Evolutionary conservation across 176 grass and related monocot genomes (phyloP).

Genomic region (Carex kokanica): DNA sequence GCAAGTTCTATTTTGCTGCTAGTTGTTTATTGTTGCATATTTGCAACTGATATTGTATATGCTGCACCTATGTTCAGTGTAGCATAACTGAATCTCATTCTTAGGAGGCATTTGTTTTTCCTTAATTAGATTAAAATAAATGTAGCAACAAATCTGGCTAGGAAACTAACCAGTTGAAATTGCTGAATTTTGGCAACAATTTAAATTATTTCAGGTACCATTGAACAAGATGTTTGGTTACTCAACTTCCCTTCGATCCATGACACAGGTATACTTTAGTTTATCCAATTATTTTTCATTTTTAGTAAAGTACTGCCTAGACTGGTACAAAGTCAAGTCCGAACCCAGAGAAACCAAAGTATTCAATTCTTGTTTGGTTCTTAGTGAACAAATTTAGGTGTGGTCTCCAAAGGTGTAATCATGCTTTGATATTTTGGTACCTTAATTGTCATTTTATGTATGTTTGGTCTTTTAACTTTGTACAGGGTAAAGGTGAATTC

Average conservation of each 20-base stretch:
- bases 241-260: constrained; percentile 77
- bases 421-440: background rate
- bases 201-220: constrained; percentile 57
- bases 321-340: background rate
- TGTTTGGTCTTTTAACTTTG: constrained; percentile 1
- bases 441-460: background rate
- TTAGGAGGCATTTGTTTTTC: background rate
- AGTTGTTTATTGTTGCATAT: background rate
- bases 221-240: constrained; percentile 99
- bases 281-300: constrained; percentile 4
- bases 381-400: background rate
- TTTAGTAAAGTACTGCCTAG: background rate
- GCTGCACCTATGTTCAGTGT: background rate
- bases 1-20: background rate
- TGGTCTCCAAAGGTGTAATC: background rate
- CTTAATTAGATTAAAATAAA: background rate
- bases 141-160: background rate
- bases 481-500: constrained; percentile 97
- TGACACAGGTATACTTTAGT: constrained; percentile 63
- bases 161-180: background rate
- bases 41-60: background rate
- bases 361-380: background rate
- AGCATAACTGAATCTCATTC: background rate
- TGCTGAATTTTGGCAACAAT: background rate
- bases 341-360: no score